Conservation (phyloP, 2,329 filamentous ascomycete genomes). For the Arthrinium phaeospermum region DNA sequence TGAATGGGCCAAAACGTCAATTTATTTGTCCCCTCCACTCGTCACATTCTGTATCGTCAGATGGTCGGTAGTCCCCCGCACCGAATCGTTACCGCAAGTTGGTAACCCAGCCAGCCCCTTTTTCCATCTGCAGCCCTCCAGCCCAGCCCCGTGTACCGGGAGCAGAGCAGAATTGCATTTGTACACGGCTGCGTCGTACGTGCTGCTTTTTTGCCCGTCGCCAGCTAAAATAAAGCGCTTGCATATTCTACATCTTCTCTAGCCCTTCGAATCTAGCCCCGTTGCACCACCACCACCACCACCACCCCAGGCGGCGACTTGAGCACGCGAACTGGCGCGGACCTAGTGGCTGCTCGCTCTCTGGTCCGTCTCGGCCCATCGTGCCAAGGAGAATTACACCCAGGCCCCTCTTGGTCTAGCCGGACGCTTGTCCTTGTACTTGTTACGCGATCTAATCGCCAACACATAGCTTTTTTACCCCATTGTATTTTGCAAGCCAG, state of each 20-base stretch:
- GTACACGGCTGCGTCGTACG: background rate
- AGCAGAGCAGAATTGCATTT: background rate
- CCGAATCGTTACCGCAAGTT: constrained; percentile 1
- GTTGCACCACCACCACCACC: background rate
- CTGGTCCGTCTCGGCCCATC: constrained; percentile 6
- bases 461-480: constrained; percentile 4
- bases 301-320: constrained; percentile 26
- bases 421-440: background rate
- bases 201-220: background rate
- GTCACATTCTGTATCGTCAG: constrained; percentile 12
- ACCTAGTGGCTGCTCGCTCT: constrained; percentile 6
- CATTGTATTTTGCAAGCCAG: background rate
- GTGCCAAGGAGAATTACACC: constrained; percentile 13
- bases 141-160: background rate
- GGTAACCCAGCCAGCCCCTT: background rate
- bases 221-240: constrained; percentile 5
- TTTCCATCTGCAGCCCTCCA: background rate
- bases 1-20: background rate
- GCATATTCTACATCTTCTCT: background rate
- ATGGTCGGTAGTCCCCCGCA: constrained; percentile 13
- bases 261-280: background rate
- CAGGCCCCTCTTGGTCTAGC: background rate
- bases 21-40: background rate
- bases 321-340: constrained; percentile 26
- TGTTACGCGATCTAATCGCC: constrained; percentile 12